Evolutionary conservation across 2,329 filamentous ascomycete species (phyloP).

Genomic region (Trichoderma cornu-damae): DNA sequence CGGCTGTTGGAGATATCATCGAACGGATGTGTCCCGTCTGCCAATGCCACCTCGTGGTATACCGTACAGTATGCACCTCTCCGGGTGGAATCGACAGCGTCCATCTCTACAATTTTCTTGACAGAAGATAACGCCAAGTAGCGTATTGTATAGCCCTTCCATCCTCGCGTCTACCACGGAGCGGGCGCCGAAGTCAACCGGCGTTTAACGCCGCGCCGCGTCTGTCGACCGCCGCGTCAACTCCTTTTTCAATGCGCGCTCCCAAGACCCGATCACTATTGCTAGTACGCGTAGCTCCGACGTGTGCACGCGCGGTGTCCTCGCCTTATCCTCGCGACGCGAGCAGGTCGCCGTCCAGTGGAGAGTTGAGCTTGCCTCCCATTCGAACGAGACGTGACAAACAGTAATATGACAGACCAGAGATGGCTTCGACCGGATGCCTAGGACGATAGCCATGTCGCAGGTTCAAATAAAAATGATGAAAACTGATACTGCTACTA

Average conservation of each 20-base stretch:
- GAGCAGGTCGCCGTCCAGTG: not conserved
- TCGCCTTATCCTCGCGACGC: conserved; percentile 3
- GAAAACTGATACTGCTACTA: not conserved
- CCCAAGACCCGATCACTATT: not conserved
- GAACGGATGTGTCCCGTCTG: not conserved
- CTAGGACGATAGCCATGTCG: not conserved
- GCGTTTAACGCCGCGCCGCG: not conserved
- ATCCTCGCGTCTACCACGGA: not conserved
- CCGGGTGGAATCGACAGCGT: not conserved
- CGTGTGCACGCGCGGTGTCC: not conserved
- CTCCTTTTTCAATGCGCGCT: not conserved
- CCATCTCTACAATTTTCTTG: not conserved
- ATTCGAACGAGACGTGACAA: not conserved
- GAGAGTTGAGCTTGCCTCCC: not conserved
- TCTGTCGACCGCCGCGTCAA: not conserved
- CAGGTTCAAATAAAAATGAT: not conserved
- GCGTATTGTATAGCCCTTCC: not conserved
- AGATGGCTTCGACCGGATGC: not conserved
- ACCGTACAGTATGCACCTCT: not conserved
- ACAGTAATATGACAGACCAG: not conserved
- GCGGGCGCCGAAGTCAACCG: not conserved
- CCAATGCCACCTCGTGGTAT: not conserved
- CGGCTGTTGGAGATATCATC: not conserved
- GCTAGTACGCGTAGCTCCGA: not conserved
- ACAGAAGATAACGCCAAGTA: not conserved